Percentiles rank a stretch among this genome's conserved stretches.
Evolutionary conservation across 2,329 filamentous ascomycete genomes (phyloP).

Genomic region (Tolypocladium pustulatum): DNA sequence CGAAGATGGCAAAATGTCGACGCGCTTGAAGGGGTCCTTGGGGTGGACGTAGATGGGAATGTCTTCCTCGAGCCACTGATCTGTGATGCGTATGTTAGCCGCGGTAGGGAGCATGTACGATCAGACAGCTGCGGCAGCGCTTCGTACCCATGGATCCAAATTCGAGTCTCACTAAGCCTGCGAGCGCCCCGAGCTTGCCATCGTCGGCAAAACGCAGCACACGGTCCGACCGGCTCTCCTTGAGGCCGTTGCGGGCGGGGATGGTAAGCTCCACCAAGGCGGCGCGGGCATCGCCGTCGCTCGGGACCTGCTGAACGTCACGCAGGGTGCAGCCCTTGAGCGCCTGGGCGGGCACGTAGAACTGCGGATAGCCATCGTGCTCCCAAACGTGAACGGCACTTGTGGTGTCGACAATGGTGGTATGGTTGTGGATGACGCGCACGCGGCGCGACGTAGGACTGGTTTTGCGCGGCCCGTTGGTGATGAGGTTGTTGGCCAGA

Average conservation of each 20-base stretch:
- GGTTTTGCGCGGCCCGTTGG: conserved; percentile 15
- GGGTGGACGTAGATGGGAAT: conserved; percentile 49
- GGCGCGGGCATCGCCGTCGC: conserved; percentile 13
- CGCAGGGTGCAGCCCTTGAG: conserved; percentile 16
- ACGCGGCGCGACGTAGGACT: conserved; percentile 17
- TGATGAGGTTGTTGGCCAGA: conserved; percentile 14
- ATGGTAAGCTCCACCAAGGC: conserved; percentile 21
- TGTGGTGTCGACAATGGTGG: conserved; percentile 25
- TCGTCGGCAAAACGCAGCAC: conserved; percentile 29
- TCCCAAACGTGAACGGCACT: conserved; percentile 30
- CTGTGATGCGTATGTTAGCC: conserved; percentile 8
- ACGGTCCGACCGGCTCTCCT: conserved; percentile 18
- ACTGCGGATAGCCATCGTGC: conserved; percentile 37
- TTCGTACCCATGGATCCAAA: conserved; percentile 22
- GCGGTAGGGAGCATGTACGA: too few relatives aligned
- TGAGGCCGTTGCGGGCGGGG: conserved; percentile 10
- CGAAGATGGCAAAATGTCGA: conserved; percentile 48
- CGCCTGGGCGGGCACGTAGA: conserved; percentile 25
- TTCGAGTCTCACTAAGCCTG: conserved; percentile 22
- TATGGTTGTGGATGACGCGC: conserved; percentile 21
- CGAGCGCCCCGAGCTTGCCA: conserved; percentile 20
- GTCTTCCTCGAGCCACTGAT: conserved; percentile 44
- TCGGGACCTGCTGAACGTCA: conserved; percentile 15
- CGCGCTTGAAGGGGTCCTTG: conserved; percentile 56
- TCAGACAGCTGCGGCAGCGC: background rate